Evolutionary conservation across 495 filamentous ascomycete species (phyloP), one percentile per base, ranked within the genome.

Genomic region (Penicillium goetzii): DNA sequence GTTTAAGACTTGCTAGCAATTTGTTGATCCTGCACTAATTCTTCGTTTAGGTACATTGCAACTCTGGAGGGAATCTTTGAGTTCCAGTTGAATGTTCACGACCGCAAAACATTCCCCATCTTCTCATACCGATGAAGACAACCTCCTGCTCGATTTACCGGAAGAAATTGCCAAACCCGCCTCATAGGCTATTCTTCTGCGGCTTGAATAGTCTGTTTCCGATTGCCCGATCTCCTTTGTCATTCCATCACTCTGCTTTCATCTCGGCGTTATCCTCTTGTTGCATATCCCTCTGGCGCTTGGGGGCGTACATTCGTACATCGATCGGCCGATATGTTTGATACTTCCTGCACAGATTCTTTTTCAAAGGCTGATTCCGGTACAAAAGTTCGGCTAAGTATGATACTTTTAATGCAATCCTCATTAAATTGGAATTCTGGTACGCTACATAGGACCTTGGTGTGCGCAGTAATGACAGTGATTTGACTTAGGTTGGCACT

Each of bases 1-100:
- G n/a, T 61, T 61, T 2, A 17, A 8, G 34, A 4, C 19, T 11
- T 9, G 28, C 25, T 33, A 34, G 8, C 1, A 11, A 7, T 25
- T 19, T 2, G 25, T 38, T 11, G 15, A 7, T 32, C 30, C 26
- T 54, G 23, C 0, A 60, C 57, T 76, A 30, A 56, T 55, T 33
- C n/a, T 57, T 40, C 21, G 4, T 32, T 17, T 60, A 92, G 90
- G 61, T 92, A 88, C 65, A 81, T 90, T 67, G 90, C 84, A n/a
- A 89, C 89, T 4, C 81, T 90, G 57, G 82, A 89, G 54, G 90
- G 90, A 21, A 89, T 93, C 19, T 88, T 90, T 61, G 88, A 92
- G 73, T 90, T 87, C 63, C 81, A 82, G 25, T 78, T 92, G 59
- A 89, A 93, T 68, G 69, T 87, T 23, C 70, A 81, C n/a, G 83